Conservation (phyloP, 352 stramenopile species). For the Phytophthora pinifolia region DNA sequence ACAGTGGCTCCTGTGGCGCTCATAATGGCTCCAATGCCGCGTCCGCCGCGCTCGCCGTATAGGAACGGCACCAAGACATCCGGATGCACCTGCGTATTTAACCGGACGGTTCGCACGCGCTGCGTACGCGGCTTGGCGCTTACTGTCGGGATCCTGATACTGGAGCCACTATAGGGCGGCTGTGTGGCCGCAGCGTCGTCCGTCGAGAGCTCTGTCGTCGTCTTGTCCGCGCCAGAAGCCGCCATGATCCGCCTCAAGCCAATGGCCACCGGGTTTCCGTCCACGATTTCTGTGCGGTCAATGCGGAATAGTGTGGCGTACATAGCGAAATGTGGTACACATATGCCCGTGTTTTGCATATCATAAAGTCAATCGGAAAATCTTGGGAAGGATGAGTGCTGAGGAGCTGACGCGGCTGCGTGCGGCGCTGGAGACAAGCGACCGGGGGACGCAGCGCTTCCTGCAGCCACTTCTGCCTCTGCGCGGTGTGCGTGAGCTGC, state of each 20-base stretch:
- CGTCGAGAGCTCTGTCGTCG: conserved; percentile 8
- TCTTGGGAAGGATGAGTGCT: conserved; percentile 7
- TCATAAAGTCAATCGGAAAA: background rate
- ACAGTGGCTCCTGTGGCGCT: conserved; percentile 50
- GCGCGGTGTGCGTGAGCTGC: conserved; percentile 62
- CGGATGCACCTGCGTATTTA: conserved; percentile 50
- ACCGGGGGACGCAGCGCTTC: conserved; percentile 57
- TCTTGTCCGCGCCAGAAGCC: conserved; percentile 12
- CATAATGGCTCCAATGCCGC: conserved; percentile 54
- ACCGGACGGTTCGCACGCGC: conserved; percentile 58
- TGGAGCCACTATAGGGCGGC: conserved; percentile 6
- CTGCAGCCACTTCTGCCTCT: conserved; percentile 60
- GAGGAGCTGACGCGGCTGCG: conserved; percentile 45
- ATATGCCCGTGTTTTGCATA: too few species aligned
- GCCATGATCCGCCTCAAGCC: conserved; percentile 20
- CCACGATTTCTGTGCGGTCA: background rate
- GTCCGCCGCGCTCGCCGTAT: conserved; percentile 53
- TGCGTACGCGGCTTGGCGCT: conserved; percentile 9
- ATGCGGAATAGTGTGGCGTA: background rate
- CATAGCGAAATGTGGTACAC: too few species aligned
- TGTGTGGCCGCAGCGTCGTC: conserved; percentile 4
- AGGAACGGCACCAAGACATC: conserved; percentile 61
- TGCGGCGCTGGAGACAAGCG: conserved; percentile 35
- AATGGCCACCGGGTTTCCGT: conserved; percentile 19
- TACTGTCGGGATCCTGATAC: background rate